Evolutionary conservation across 495 filamentous ascomycete species (phyloP).

Genomic region (Podospora bellae-mahoneyi): DNA sequence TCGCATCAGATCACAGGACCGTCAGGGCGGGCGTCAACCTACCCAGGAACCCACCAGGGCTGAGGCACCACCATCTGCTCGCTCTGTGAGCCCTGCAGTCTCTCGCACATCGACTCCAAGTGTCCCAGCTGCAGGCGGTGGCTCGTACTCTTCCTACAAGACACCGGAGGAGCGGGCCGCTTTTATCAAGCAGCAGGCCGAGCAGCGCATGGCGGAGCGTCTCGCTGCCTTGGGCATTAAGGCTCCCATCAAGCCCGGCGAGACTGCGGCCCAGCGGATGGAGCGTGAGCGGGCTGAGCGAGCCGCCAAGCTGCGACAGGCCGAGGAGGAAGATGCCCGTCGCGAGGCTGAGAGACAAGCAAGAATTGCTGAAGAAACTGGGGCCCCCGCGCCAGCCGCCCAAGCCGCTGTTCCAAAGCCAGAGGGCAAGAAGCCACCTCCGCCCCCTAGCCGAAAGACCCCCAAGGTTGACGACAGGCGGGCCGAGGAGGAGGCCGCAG

Average conservation of each 20-base stretch:
- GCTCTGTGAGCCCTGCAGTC: constrained; percentile 40
- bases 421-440: constrained; percentile 74
- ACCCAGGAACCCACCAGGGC: constrained; percentile 45
- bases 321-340: constrained; percentile 92
- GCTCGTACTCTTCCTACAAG: constrained; percentile 74
- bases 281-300: constrained; percentile 86
- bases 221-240: constrained; percentile 91
- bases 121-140: constrained; percentile 40
- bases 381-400: constrained; percentile 54
- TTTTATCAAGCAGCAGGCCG: constrained; percentile 94
- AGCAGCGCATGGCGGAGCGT: constrained; percentile 96
- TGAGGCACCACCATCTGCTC: constrained; percentile 40
- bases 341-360: constrained; percentile 84
- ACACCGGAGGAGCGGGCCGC: constrained; percentile 91
- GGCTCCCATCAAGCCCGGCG: constrained; percentile 64
- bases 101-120: constrained; percentile 46
- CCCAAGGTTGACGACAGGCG: constrained; percentile 52
- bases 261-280: constrained; percentile 76
- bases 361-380: constrained; percentile 77
- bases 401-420: constrained; percentile 43
- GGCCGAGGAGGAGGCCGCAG: constrained; percentile 54
- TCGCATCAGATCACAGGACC: constrained; percentile 68
- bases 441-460: constrained; percentile 75
- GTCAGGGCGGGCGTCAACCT: constrained; percentile 42
- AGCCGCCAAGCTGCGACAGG: constrained; percentile 78